Base-by-base conservation (phyloP, 2,329 filamentous ascomycete genomes). In the Scedosporium dehoogii region DNA sequence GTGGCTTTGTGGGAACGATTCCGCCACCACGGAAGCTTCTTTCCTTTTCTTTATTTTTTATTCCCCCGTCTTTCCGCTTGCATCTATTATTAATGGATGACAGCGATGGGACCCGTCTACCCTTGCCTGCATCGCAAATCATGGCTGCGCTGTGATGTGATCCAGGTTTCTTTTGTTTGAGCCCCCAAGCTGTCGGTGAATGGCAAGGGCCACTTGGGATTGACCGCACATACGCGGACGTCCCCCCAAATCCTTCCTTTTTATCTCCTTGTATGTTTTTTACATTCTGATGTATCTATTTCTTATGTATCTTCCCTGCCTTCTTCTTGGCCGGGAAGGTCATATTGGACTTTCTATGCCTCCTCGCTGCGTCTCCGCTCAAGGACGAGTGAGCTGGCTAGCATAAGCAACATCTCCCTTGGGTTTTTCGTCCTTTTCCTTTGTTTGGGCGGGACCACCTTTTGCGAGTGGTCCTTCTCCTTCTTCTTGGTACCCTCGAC, bases 251-350 rank as follows among this genome's bases (percentile, higher is more conserved):
- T 33, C 59, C 38, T 33, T 53, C 27, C 29, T 23, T 59, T 59
- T 38, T 33, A 27, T 27, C 29, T 42, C 14, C 18, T 33, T 57
- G 16, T 25, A 18, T 46, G 48, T 60, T 44, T 56, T 63, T 46
- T 58, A 18, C 33, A 57, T 63, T 29, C 61, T 63, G 59, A 27
- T 56, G 51, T 55, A 23, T 58, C 46, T 59, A 56, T 58, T 44
- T 57, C n/a, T 10, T 10, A 16, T 18, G 18, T 27, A 23, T 55
- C 23, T 23, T 16, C 21, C 12, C 23, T 55, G 7, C 21, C 21
- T 55, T 55, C 21, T 55, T 55, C 21, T 38, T 38, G 33, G 33
- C 10, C 33, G 33, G 33, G 33, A 38, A 12, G 33, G 33, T 3
- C 33, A 38, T 38, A 12, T 38, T 38, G 33, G 33, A 10, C 33